These are phyloP conservation scores for Fusarium sp. DNA, from an alignment of 2,329 filamentous ascomycete genomes.

Conservation along the genomic window DNA sequence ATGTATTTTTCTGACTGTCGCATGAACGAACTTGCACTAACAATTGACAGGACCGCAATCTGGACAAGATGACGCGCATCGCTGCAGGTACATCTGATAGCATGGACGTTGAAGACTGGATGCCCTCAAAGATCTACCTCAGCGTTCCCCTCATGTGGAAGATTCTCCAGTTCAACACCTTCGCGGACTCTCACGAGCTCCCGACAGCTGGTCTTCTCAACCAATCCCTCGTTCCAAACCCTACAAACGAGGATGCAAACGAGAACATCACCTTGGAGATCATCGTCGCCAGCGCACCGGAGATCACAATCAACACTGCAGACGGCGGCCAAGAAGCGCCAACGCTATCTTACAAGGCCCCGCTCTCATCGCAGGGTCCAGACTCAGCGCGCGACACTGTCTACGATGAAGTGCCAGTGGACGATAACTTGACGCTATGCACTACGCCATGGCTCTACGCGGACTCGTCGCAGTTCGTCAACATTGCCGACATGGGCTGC, in stretches of 20 bases:
- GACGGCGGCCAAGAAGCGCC: slow-evolving; percentile 64
- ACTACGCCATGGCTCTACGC: slow-evolving; percentile 59
- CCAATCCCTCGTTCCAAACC: slow-evolving; percentile 53
- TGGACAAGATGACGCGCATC: slow-evolving; percentile 62
- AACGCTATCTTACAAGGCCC: slow-evolving; percentile 52
- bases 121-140: slow-evolving; percentile 64
- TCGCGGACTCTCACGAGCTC: slow-evolving; percentile 51
- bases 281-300: slow-evolving; percentile 63
- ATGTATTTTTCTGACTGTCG: slow-evolving; percentile 28
- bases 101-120: slow-evolving; percentile 63
- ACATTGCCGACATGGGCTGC: slow-evolving; percentile 52
- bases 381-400: slow-evolving; percentile 41
- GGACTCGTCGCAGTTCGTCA: slow-evolving; percentile 54
- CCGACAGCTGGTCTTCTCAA: slow-evolving; percentile 56
- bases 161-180: slow-evolving; percentile 61
- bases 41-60: slow-evolving; percentile 56
- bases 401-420: slow-evolving; percentile 48
- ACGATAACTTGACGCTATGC: slow-evolving; percentile 55
- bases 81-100: slow-evolving; percentile 59
- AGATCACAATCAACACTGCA: slow-evolving; percentile 63
- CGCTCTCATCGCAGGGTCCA: slow-evolving; percentile 36
- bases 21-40: slow-evolving; percentile 3
- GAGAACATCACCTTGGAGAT: slow-evolving; percentile 59
- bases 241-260: slow-evolving; percentile 48
- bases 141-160: slow-evolving; percentile 66